Base-by-base conservation (phyloP, 2,329 filamentous ascomycete genomes). In the Cladorrhinum sp. region DNA sequence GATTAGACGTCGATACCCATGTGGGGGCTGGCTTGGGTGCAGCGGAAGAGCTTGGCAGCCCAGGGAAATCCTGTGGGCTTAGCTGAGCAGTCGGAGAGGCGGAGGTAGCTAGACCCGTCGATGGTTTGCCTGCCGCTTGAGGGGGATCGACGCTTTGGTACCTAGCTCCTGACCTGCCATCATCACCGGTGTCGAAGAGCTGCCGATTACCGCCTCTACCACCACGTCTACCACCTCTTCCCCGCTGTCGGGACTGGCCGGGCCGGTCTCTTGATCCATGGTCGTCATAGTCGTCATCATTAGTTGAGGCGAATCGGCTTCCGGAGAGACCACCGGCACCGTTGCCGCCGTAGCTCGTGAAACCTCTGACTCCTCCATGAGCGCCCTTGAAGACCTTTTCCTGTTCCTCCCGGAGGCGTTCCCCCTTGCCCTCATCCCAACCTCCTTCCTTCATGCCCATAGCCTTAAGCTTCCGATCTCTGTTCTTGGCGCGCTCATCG, bases 381-480 rank as follows among this genome's bases (percentile, higher is more conserved):
- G 73, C 74, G 29, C 74, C 69, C 9, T 73, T 67, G 65, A 81
- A 83, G 4, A 69, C 72, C 16, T 73, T 69, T 24, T 73, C 69
- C 2, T 79, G 76, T 60, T 80, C 77, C 45, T 77, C 76, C 16
- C 71, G 73, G 13, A 73, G 66, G 10, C 74, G 72, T 48, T 78
- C 74, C 10, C 72, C 74, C 72, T 86, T 86, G 45, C 83, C 84
- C 67, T 83, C 79, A 61, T 87, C 85, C 85, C 84, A 87, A 49
- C 76, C 74, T 27, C 77, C 78, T 41, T 83, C 79, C 70, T 80
- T 82, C 51, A 73, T 75, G 27, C 78, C 78, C 74, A 86, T 79
- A 0, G 84, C 84, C 65, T 82, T 82, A 20, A 87, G 75, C 70
- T 87, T 87, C 55, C 85, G 74, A 72, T 85, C 83, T 8, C 84